phyloP scores from a whole-genome alignment of 78 protist genomes.

The Dictyostelium citrinum region DNA sequence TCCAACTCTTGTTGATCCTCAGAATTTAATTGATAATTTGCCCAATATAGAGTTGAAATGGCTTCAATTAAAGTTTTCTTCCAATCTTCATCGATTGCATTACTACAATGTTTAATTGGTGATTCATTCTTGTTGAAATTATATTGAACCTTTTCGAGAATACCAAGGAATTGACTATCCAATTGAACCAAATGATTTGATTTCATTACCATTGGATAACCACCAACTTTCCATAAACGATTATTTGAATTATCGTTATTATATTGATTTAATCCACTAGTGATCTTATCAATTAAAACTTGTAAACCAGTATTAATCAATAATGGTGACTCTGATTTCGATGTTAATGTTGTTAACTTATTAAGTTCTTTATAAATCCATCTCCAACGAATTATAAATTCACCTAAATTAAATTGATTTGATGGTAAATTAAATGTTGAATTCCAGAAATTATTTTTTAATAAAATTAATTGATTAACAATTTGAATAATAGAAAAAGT shows the following conservation, averaged over 20 bases:
- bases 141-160: constrained; percentile 4
- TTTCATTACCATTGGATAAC: constrained; percentile 57
- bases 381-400: constrained; percentile 61
- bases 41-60: constrained; percentile 55
- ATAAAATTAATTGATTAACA: not conserved
- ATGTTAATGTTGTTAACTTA: not conserved
- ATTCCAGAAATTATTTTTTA: constrained; percentile 33
- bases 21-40: constrained; percentile 43
- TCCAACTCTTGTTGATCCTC: not conserved
- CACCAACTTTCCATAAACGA: constrained; percentile 51
- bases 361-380: constrained; percentile 52
- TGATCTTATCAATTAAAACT: not conserved
- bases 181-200: constrained; percentile 10
- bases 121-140: constrained; percentile 3
- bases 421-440: not conserved
- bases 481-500: not conserved
- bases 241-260: not conserved
- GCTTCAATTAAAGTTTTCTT: constrained; percentile 51
- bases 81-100: constrained; percentile 9
- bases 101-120: constrained; percentile 1
- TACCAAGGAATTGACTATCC: constrained; percentile 4
- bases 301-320: not conserved
- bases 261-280: not conserved
- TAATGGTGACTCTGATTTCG: not conserved
- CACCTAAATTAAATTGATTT: constrained; percentile 22